These are phyloP conservation scores for Sporothrix pseudoabietina DNA, from an alignment of 2,329 filamentous ascomycete genomes.

Conservation along the genomic window DNA sequence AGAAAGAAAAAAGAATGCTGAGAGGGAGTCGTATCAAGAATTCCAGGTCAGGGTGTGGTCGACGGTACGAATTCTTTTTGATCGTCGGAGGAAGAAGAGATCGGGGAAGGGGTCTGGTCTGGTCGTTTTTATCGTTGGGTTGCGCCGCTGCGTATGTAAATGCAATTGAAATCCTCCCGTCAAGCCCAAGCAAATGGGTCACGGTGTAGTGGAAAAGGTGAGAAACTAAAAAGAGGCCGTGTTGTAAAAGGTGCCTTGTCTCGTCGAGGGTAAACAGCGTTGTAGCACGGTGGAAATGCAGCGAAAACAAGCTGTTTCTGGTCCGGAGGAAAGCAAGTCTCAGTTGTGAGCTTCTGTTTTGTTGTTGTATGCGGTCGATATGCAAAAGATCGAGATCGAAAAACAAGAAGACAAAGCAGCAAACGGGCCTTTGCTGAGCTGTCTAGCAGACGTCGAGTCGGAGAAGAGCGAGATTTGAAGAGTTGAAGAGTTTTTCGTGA, in stretches of 20 bases:
- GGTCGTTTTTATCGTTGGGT: background rate
- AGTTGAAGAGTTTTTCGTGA: background rate
- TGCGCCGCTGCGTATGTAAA: background rate
- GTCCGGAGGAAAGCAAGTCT: background rate
- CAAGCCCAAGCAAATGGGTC: background rate
- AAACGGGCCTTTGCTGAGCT: background rate
- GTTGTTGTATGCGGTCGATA: conserved; percentile 2
- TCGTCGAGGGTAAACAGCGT: background rate
- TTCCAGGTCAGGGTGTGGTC: background rate
- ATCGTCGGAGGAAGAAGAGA: background rate
- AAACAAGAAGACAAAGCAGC: background rate
- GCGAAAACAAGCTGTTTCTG: background rate
- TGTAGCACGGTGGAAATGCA: background rate
- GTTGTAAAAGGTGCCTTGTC: background rate
- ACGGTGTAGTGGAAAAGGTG: background rate
- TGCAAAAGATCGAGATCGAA: background rate
- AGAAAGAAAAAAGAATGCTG: background rate
- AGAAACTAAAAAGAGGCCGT: background rate
- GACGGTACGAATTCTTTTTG: background rate
- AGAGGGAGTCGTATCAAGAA: background rate
- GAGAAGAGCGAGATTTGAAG: background rate
- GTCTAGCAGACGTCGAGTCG: background rate
- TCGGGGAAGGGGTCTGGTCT: background rate
- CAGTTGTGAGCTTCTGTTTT: background rate
- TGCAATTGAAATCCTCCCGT: background rate